Evolutionary conservation across 1,139 yeast species (phyloP).

Genomic region (Taphrina sp.): DNA sequence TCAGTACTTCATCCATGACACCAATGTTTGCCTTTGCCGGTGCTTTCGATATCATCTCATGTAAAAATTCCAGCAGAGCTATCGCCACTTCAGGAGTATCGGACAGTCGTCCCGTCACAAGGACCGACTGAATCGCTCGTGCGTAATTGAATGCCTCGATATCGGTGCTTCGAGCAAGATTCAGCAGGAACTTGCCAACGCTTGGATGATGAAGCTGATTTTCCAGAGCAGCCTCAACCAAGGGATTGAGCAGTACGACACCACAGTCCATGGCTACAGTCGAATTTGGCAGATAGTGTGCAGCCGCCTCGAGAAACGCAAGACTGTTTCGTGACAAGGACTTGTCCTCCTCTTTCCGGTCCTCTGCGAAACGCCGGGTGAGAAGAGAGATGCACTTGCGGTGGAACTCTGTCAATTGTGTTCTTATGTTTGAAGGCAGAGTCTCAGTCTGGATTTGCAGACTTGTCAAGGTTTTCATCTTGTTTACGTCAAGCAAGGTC

Average conservation of each 20-base stretch:
- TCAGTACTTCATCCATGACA: slow-evolving; percentile 15
- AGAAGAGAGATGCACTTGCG: background rate
- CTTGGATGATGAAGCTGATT: slow-evolving; percentile 18
- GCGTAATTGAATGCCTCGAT: slow-evolving; percentile 21
- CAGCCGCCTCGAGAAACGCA: background rate
- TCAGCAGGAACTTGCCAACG: slow-evolving; percentile 9
- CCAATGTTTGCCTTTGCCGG: slow-evolving; percentile 9
- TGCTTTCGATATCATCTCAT: background rate
- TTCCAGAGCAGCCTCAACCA: slow-evolving; percentile 28
- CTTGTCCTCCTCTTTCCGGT: slow-evolving; percentile 21
- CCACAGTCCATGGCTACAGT: background rate
- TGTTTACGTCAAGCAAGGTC: too few species aligned
- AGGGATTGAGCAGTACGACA: slow-evolving; percentile 13
- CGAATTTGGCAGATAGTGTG: too few species aligned
- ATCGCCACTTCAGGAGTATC: background rate
- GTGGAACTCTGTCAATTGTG: background rate
- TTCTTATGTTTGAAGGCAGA: background rate
- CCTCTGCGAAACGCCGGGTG: slow-evolving; percentile 31
- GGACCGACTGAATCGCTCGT: slow-evolving; percentile 5
- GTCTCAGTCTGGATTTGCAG: background rate
- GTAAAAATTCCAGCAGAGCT: background rate
- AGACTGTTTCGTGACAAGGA: background rate
- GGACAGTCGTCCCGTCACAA: background rate
- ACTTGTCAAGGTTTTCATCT: too few species aligned
- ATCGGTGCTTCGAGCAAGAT: slow-evolving; percentile 1